Percentiles rank a stretch among this genome's conserved stretches.
Conservation (phyloP, 306 rosid species). For the Prunus fruticosa region DNA sequence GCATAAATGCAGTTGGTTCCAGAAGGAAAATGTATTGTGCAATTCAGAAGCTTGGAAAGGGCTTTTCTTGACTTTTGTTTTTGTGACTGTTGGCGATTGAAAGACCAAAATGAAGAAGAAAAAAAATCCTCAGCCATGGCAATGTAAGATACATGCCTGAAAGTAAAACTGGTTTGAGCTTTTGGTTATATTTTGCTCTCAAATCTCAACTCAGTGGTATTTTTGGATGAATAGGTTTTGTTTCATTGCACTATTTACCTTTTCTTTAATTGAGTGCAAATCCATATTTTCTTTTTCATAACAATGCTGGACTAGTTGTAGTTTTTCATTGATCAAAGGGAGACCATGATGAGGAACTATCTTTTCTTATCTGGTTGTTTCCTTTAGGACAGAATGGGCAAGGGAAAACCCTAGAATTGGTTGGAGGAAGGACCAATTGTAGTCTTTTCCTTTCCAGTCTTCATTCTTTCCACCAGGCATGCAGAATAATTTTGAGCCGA, state of each 20-base stretch:
- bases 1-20: constrained; percentile 81
- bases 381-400: not conserved
- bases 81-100: constrained; percentile 22
- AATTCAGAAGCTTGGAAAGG: constrained; percentile 90
- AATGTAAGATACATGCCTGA: constrained; percentile 49
- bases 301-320: constrained; percentile 26
- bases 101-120: not conserved
- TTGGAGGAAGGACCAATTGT: constrained; percentile 15
- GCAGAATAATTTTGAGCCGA: not conserved
- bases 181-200: constrained; percentile 26
- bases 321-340: constrained; percentile 20
- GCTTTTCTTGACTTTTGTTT: constrained; percentile 55
- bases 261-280: constrained; percentile 34
- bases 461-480: not conserved
- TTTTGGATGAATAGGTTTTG: constrained; percentile 41
- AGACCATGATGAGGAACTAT: constrained; percentile 16
- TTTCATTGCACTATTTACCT: constrained; percentile 23
- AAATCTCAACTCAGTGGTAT: constrained; percentile 32
- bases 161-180: constrained; percentile 30
- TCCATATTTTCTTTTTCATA: constrained; percentile 30
- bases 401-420: constrained; percentile 13
- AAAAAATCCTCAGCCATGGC: constrained; percentile 46
- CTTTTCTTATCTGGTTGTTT: not conserved
- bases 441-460: not conserved
- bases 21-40: constrained; percentile 87